Percentiles rank a stretch among this genome's conserved stretches.
phyloP scores from a whole-genome alignment of 2,329 filamentous ascomycete species.

The Claviceps arundinis region DNA sequence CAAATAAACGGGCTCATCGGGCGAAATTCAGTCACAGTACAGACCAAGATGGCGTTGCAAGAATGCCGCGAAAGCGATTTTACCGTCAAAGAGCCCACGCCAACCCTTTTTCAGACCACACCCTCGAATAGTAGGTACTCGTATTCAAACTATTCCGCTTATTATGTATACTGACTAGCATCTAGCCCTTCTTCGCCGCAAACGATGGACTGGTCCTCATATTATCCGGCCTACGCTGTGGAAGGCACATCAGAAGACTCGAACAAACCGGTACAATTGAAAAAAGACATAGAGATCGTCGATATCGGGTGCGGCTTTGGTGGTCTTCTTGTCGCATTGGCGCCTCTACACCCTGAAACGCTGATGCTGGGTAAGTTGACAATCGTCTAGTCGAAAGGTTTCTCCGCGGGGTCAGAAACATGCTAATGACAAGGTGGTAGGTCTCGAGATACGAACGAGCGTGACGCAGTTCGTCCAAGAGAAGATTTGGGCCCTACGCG shows the following conservation, averaged over 20 bases:
- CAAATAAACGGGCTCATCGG: constrained; percentile 51
- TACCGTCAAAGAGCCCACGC: constrained; percentile 94
- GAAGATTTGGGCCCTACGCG: constrained; percentile 68
- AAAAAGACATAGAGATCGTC: constrained; percentile 71
- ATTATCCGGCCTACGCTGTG: constrained; percentile 63
- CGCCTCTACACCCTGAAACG: constrained; percentile 66
- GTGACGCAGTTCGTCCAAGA: constrained; percentile 87
- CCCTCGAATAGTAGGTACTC: constrained; percentile 62
- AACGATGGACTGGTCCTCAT: constrained; percentile 80
- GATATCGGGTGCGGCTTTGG: constrained; percentile 98
- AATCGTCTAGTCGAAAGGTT: not conserved
- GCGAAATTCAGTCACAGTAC: constrained; percentile 48
- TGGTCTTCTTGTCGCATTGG: constrained; percentile 74
- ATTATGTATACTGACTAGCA: not conserved
- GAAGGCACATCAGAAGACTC: constrained; percentile 19
- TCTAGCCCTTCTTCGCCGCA: constrained; percentile 64
- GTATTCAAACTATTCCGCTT: not conserved
- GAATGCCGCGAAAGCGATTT: constrained; percentile 85
- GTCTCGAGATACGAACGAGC: constrained; percentile 83
- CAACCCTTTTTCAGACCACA: constrained; percentile 94
- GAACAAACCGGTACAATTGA: constrained; percentile 15
- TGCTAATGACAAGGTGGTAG: constrained; percentile 25
- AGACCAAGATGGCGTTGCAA: constrained; percentile 36
- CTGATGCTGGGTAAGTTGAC: constrained; percentile 59
- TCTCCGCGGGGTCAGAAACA: not conserved